Evolutionary conservation across 345 rosid species (phyloP), one percentile per base, ranked within the genome.

Genomic region (Populus pruinosa): DNA sequence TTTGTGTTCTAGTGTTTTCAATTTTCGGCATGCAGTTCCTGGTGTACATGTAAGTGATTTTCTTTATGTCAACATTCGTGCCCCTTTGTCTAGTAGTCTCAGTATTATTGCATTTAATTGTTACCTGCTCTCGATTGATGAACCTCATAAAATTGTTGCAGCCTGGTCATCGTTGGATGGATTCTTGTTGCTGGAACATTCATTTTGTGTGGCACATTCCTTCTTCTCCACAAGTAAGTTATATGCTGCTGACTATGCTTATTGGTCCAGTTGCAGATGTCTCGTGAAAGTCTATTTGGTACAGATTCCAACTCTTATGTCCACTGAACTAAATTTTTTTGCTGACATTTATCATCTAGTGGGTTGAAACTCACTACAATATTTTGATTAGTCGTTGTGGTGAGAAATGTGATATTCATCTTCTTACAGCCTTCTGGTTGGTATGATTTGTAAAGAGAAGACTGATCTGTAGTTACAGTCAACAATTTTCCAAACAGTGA

Each of bases 161-260:
- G 99, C 72, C 88, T 96, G 82, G 95, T 96, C 69, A 71, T 88
- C 11, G 69, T 91, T 31, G 99, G 98, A 85, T 96, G 99, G 99
- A 72, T 91, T 69, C 89, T 96, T 76, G 98, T 96, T 35, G 75
- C 99, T 0, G 99, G 96, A 73, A 91, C 96, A 70, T 96, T 93
- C 85, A 88, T 93, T 44, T 82, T 96, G 72, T 88, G 98, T 7
- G 97, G 99, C 77, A 87, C 89, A 63, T 96, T 96, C 85, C 94
- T 93, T 73, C 86, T 92, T 53, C 89, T 96, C 75, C 99, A 96
- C 72, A 96, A 96, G 98, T 96, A 90, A 85, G 89, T 83, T 69
- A 6, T 62, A 6, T 47, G 14, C 27, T 23, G 41, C 35, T 4
- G 63, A 38, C 12, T 5, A 5, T 71, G 44, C 41, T 53, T 72